Evolutionary conservation across 345 rosid species (phyloP), one percentile per base, ranked within the genome.

Genomic region (Eucalyptus camaldulensis): DNA sequence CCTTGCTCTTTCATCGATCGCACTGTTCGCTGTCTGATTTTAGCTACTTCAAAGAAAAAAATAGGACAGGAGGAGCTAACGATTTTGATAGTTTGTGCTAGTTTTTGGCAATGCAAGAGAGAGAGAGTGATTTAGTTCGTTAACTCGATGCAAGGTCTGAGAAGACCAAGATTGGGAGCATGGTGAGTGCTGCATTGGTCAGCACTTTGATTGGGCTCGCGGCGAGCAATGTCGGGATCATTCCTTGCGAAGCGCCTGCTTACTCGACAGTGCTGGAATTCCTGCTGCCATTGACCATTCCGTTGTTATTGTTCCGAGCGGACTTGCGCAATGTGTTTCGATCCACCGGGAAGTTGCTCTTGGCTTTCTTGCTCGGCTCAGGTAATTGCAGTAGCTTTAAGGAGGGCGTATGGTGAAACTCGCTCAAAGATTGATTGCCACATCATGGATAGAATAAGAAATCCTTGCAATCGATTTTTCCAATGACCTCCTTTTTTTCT

Each of bases 191-290:
- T 56, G 99, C 99, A 17, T 83, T 96, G 72, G 98, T 96, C 83
- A 97, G 97, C 95, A 96, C 97, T 65, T 93, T 96, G 88, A 91
- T 96, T 65, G 99, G 99, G 31, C 96, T 96, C 5, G 96, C 93
- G 31, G 98, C 97, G 37, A 95, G 99, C 87, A 96, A 96, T 91
- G 90, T 95, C 67, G 97, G 99, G 85, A 50, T 97, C 53, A 93
- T 97, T 88, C 93, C 99, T 19, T 93, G 93, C 37, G 96, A 94
- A 88, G 95, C 97, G 86, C 95, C 93, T 7, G 97, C 96, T 11
- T 96, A 95, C 86, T 89, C 94, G 14, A 33, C 93, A 5, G 99
- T 96, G 29, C 88, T 96, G 93, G 94, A 94, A 88, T 96, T 94
- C 89, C 90, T 97, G 88, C 97, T 97, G 27, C 98, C 97, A 1